Base-by-base conservation (phyloP, 2,329 filamentous ascomycete species). In the Trichothecium roseum region DNA sequence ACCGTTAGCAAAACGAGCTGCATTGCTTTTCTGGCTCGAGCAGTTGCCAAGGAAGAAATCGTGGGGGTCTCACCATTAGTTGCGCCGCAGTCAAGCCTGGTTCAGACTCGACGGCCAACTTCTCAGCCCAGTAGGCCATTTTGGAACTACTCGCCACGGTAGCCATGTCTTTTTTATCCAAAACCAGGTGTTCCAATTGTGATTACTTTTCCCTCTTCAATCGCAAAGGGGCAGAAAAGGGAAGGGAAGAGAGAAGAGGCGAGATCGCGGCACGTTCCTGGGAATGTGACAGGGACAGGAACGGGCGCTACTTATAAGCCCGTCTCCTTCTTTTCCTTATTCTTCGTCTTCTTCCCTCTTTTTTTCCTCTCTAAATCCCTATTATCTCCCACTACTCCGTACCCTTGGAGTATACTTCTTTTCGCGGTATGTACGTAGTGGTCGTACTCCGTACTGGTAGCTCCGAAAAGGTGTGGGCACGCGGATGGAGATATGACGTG, bases 61-160 rank as follows among this genome's bases (percentile, higher is more conserved):
- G 18, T 33, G 22, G 32, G 27, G 35, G 37, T 36, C 60, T 47
- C 62, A 74, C 72, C 81, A 94, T 87, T 46, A 93, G 66, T 64
- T 94, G 84, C 13, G 79, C 72, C 36, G 72, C 78, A 7, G 78
- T 83, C 49, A 95, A 69, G 31, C 84, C 85, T 2, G 80, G 74
- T 57, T 94, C 87, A 37, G 72, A 63, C 37, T 82, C 70, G 39
- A 91, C 83, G 31, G 82, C 78, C 38, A 88, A 54, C 64, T 75
- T 87, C 29, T 72, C 56, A 37, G 58, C 57, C 56, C 65, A 63
- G 41, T 56, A 53, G 44, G 59, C 59, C 35, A 64, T 47, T 42
- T 56, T 60, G 26, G 54, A 58, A 39, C 45, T 52, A 39, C 56
- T 48, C 32, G 55, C 52, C 44, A 52, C 46, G 34, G 18, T 37